These are phyloP conservation scores for Ceratobasidium sp. DNA, from an alignment of 1,284 basidiomycete genomes.

Conservation along the genomic window DNA sequence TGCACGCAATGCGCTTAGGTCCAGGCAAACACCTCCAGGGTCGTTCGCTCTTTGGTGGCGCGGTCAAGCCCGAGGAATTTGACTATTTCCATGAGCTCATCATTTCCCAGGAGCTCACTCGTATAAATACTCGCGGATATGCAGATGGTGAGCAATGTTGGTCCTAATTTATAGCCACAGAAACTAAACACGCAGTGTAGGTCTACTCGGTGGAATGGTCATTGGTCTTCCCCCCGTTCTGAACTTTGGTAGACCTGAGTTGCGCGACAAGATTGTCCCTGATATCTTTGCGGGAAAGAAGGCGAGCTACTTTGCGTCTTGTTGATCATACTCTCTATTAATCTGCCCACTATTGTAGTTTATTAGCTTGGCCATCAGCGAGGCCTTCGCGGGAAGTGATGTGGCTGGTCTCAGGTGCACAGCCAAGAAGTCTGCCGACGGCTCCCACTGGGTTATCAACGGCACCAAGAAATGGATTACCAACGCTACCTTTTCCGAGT, in stretches of 20 bases:
- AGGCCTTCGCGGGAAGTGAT: constrained; percentile 70
- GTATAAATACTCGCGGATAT: constrained; percentile 85
- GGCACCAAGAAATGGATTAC: constrained; percentile 71
- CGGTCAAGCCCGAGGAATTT: constrained; percentile 85
- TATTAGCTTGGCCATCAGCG: constrained; percentile 68
- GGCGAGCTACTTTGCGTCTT: constrained; percentile 52
- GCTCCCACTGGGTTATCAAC: constrained; percentile 61
- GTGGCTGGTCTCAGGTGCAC: constrained; percentile 62
- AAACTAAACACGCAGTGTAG: constrained; percentile 9
- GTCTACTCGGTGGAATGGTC: constrained; percentile 75
- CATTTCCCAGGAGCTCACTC: constrained; percentile 86
- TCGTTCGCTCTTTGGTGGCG: constrained; percentile 81
- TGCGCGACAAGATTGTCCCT: constrained; percentile 83
- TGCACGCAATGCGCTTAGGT: constrained; percentile 93
- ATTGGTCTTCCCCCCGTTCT: constrained; percentile 83
- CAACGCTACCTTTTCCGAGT: constrained; percentile 61
- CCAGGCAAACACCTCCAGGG: constrained; percentile 88
- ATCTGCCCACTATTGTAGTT: constrained; percentile 53
- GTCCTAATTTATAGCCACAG: constrained; percentile 1
- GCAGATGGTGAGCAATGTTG: constrained; percentile 75
- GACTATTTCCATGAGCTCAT: constrained; percentile 67
- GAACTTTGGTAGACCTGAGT: constrained; percentile 84
- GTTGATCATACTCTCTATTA: neutral
- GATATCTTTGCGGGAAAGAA: constrained; percentile 89
- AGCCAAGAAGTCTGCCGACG: constrained; percentile 66